These are phyloP conservation scores for Lodderomyces parapsilosis DNA, from an alignment of 1,139 yeast genomes.

Conservation along the genomic window DNA sequence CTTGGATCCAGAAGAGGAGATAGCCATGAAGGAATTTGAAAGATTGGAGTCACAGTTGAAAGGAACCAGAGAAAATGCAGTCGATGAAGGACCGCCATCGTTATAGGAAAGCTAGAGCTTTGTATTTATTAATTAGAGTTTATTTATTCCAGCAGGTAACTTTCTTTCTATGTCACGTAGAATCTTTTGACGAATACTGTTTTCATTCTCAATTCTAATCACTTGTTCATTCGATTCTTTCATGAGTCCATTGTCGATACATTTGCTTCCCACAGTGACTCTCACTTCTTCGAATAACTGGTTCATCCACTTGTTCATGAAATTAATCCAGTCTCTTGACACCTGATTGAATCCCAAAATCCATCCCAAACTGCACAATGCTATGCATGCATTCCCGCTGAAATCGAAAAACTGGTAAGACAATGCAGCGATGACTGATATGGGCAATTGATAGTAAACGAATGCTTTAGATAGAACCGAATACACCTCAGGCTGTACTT, in stretches of 20 bases:
- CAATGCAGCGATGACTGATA: slow-evolving; percentile 29
- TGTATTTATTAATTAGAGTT: slow-evolving; percentile 10
- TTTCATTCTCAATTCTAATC: slow-evolving; percentile 20
- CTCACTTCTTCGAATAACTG: slow-evolving; percentile 36
- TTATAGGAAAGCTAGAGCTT: slow-evolving; percentile 20
- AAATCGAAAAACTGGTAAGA: slow-evolving; percentile 39
- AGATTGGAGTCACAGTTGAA: slow-evolving; percentile 52
- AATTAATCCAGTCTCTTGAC: slow-evolving; percentile 36
- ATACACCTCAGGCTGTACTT: slow-evolving; percentile 42
- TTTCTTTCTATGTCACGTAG: slow-evolving; percentile 12
- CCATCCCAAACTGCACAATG: slow-evolving; percentile 41
- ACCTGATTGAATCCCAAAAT: slow-evolving; percentile 45
- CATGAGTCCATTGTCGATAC: slow-evolving; percentile 40
- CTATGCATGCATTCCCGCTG: slow-evolving; percentile 31
- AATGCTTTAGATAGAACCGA: slow-evolving; percentile 30
- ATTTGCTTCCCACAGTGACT: slow-evolving; percentile 33
- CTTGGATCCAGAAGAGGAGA: slow-evolving; percentile 46
- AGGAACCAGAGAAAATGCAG: slow-evolving; percentile 8
- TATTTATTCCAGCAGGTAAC: not conserved
- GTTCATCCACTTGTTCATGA: slow-evolving; percentile 29
- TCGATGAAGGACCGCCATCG: slow-evolving; percentile 30
- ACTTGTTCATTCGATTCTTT: slow-evolving; percentile 30
- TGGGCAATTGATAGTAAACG: slow-evolving; percentile 40
- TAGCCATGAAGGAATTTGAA: slow-evolving; percentile 68
- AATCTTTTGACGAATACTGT: slow-evolving; percentile 20